Evolutionary conservation across 2,329 filamentous ascomycete genomes (phyloP), one percentile per base, ranked within the genome.

Genomic region (Clonostachys chloroleuca): DNA sequence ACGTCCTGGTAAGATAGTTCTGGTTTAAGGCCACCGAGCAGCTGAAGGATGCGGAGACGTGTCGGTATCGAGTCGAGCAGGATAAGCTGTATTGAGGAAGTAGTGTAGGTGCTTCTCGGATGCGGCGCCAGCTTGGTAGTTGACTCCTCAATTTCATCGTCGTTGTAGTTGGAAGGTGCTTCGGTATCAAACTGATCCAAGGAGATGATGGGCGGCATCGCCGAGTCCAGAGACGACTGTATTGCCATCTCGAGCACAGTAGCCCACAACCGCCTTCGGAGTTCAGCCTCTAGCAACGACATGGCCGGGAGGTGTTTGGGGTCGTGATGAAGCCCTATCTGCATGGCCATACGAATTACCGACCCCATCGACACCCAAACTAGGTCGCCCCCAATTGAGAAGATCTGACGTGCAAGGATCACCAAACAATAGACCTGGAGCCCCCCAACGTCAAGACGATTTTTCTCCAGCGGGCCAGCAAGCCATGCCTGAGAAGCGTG

Each of bases 281-380:
- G 12, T 45, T 74, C 70, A 1, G 61, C 61, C 39, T 68, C 60
- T 4, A 73, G 47, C 0, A 61, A 12, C 0, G 63, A 50, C 59
- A 70, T 66, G 8, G 47, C 18, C 2, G 63, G 64, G 6, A 72
- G 58, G 44, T 66, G 53, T 37, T 59, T 62, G 0, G 71, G 70
- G 41, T 74, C 70, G 9, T 68, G 67, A 51, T 74, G 67, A 6
- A 74, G 50, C 4, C 69, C 69, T n/a, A 73, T 65, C 44, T 71
- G 64, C 68, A 74, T 73, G 9, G 69, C 69, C n/a, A 48, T 56
- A 41, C 69, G 62, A 9, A 73, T 46, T 0, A 75, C 61, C 0
- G 68, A 66, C 0, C 71, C 70, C 35, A 58, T 59, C 4, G 68
- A 68, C 40, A 66, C 61, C 70, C 70, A 74, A 1, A 67, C 59